Evolutionary conservation across 2,329 filamentous ascomycete species (phyloP).

Genomic region (Trichoderma sp.): DNA sequence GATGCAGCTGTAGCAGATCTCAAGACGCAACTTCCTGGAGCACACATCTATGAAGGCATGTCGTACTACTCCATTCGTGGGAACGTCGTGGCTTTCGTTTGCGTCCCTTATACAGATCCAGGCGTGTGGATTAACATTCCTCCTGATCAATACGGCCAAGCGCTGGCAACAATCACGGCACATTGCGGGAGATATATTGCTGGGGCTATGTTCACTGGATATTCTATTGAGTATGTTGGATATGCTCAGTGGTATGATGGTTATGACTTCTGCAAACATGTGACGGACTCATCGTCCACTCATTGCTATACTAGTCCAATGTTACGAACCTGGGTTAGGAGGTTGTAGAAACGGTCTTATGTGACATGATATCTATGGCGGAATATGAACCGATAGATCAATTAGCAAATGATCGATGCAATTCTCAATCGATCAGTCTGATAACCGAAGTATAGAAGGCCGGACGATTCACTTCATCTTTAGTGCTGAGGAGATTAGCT

Average conservation of each 20-base stretch:
- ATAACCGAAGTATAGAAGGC: background rate
- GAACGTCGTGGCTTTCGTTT: background rate
- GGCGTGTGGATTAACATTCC: background rate
- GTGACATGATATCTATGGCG: background rate
- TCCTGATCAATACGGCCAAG: background rate
- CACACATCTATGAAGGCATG: background rate
- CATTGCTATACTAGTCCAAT: background rate
- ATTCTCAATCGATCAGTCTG: rapidly evolving
- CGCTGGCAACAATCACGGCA: background rate
- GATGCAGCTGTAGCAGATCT: background rate
- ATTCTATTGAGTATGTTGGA: background rate
- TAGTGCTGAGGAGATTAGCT: background rate
- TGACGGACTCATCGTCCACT: background rate
- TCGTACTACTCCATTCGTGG: background rate
- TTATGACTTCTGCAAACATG: background rate
- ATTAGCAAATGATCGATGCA: background rate
- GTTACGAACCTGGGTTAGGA: background rate
- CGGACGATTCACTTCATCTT: background rate
- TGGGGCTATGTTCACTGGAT: background rate
- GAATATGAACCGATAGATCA: background rate
- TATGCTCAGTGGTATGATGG: background rate
- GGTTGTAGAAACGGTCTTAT: background rate
- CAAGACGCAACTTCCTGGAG: background rate
- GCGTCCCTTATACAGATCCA: background rate
- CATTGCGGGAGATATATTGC: background rate